These are phyloP conservation scores for Lepidium sativum DNA, from an alignment of 345 rosid species.

Conservation along the genomic window DNA sequence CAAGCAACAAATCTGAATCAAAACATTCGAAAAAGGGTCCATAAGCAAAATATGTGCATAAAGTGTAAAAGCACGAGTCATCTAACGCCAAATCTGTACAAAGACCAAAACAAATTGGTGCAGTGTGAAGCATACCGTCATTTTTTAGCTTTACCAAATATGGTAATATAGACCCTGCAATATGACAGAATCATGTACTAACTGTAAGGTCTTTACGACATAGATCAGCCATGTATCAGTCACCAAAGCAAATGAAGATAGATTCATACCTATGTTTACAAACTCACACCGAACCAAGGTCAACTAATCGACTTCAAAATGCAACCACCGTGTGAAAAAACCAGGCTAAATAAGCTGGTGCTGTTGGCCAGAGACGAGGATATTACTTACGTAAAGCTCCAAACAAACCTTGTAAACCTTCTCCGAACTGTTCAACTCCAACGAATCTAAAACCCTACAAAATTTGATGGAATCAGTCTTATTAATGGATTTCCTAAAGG, in stretches of 20 bases:
- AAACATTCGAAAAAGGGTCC: neutral
- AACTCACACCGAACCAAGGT: neutral
- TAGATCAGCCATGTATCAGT: neutral
- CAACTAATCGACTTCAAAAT: slow-evolving; percentile 2
- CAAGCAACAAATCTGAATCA: neutral
- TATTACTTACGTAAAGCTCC: neutral
- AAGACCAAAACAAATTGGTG: neutral
- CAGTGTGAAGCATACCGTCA: slow-evolving; percentile 5
- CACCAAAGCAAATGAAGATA: neutral
- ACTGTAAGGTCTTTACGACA: neutral
- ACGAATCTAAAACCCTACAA: neutral
- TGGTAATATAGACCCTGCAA: slow-evolving; percentile 8
- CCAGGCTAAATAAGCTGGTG: neutral
- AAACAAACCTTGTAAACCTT: neutral
- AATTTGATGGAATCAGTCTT: neutral
- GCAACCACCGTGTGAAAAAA: neutral
- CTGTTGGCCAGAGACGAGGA: neutral
- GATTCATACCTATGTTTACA: slow-evolving; percentile 7
- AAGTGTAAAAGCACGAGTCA: neutral
- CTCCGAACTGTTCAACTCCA: neutral
- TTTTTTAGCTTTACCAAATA: neutral
- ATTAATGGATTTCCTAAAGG: neutral
- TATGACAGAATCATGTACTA: neutral
- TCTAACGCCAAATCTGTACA: slow-evolving; percentile 11
- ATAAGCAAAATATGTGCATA: neutral